Percentiles rank a stretch among this genome's conserved stretches.
Evolutionary conservation across 495 filamentous ascomycete genomes (phyloP).

Genomic region (Hypoxylon cercidicola): DNA sequence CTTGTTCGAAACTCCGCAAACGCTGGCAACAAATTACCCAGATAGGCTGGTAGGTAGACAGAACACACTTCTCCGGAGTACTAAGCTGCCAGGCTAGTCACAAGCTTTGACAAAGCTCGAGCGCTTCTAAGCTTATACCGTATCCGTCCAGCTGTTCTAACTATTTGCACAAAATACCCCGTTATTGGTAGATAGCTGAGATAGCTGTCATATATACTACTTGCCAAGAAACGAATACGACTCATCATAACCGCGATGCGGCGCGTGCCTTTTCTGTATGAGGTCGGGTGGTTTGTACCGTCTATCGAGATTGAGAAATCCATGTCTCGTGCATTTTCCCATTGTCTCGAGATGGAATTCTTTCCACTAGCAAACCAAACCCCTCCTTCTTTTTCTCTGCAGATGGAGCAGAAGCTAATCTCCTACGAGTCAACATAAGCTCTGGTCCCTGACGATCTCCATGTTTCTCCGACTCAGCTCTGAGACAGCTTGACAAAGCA

Average conservation of each 20-base stretch:
- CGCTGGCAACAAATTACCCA: neutral
- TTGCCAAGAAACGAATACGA: conserved; percentile 17
- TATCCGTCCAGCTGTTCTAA: conserved; percentile 10
- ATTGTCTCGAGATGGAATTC: conserved; percentile 38
- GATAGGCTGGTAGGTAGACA: too few species aligned
- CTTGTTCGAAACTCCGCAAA: neutral
- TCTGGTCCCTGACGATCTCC: conserved; percentile 1
- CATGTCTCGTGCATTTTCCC: conserved; percentile 25
- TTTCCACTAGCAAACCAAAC: neutral
- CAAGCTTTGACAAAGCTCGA: conserved; percentile 20
- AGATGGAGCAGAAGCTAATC: neutral
- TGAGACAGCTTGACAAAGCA: neutral
- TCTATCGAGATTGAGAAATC: conserved; percentile 35
- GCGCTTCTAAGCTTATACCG: conserved; percentile 28
- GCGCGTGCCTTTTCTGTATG: neutral
- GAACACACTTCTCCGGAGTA: neutral
- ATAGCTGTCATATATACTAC: conserved; percentile 4
- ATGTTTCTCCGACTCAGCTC: neutral
- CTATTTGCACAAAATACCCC: conserved; percentile 9
- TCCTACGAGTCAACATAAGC: neutral
- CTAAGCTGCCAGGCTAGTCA: conserved; percentile 13
- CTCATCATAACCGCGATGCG: conserved; percentile 22
- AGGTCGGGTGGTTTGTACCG: conserved; percentile 1
- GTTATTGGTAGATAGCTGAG: conserved; percentile 16
- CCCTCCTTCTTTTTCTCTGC: too few species aligned